Conservation (phyloP, 148 eudicot genomes). For the Rhododendron mucronatum region DNA sequence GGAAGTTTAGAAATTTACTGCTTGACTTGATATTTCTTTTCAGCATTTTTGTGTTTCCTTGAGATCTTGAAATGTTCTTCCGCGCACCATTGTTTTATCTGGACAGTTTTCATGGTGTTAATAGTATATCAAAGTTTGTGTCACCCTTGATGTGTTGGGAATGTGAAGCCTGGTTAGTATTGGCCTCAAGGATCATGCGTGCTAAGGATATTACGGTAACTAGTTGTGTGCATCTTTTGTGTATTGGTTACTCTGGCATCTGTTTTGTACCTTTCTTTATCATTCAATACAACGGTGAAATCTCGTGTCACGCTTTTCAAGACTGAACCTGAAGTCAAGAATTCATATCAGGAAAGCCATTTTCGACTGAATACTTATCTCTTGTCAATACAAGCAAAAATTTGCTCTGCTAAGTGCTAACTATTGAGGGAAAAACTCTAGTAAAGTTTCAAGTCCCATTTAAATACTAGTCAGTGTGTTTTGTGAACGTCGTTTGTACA, state of each 20-base stretch:
- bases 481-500: not conserved
- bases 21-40: not conserved
- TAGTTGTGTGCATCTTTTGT: not conserved
- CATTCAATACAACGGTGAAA: not conserved
- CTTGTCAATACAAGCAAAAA: not conserved
- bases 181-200: not conserved
- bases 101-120: not conserved
- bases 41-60: not conserved
- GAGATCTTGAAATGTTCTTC: not conserved
- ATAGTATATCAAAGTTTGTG: not conserved
- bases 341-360: not conserved
- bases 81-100: not conserved
- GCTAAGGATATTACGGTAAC: not conserved
- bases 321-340: not conserved
- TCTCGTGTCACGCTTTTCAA: not conserved
- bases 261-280: not conserved
- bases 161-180: not conserved
- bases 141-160: not conserved
- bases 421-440: not conserved
- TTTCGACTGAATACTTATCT: not conserved
- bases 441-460: not conserved
- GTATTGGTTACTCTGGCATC: not conserved
- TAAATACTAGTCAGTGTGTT: not conserved
- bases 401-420: not conserved
- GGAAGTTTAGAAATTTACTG: not conserved